Evolutionary conservation across 257 asterid species (phyloP), one percentile per base, ranked within the genome.

Genomic region (Anisodus acutangulus): DNA sequence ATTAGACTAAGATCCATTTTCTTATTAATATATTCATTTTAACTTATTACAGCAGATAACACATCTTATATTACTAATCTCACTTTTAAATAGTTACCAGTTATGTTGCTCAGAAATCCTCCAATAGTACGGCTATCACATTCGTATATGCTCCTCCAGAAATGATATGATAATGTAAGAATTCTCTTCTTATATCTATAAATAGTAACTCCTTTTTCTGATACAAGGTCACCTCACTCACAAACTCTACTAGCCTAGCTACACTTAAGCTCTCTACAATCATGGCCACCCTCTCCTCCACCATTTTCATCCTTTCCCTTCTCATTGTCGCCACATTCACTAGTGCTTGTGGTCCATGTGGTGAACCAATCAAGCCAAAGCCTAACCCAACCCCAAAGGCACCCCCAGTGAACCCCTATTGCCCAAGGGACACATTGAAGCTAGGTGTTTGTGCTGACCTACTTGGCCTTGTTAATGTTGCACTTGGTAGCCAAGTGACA

Each of bases 241-340:
- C 79, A 86, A 58, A 78, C 16, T 54, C 12, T 6, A 47, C n/a
- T 10, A 19, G 16, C 43, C 78, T n/a, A 60, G 17, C 12, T 35
- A 84, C 39, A 13, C 9, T 2, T 39, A 31, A 53, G 2, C 35
- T 54, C 45, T 39, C 43, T 43, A 58, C 26, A 71, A 85, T 82
- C 85, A 94, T 93, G 94, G 94, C 98, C 49, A 15, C 85, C 85
- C 43, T 51, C 63, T 51, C 63, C 55, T 64, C 89, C 69, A 69
- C 89, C 83, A 12, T 87, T 80, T 64, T 88, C 53, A 58, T 89
- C 84, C 84, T 90, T 81, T 88, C 91, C 80, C 55, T 87, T 53
- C 90, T 93, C 84, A 78, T 92, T n/a, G 55, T 86, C 1, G 89
- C 90, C 67, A 82, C 94, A 41, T 83, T 85, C 67, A 66, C 90